These are phyloP conservation scores for Cercospora brassicicola DNA, from an alignment of 2,329 filamentous ascomycete species.

Conservation along the genomic window DNA sequence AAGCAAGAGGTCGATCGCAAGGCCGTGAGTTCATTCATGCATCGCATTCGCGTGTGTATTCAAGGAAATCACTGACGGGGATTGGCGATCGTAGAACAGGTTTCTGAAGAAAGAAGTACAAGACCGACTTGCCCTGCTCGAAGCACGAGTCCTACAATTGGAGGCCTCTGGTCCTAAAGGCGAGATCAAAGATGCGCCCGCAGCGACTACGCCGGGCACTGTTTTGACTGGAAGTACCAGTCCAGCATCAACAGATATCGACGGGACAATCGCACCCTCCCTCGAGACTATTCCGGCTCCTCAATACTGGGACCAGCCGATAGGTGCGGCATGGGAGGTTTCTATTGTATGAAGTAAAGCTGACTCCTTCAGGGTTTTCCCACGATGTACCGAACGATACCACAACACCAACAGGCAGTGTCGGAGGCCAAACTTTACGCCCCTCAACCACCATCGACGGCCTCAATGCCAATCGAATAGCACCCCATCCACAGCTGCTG, in stretches of 20 bases:
- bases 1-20: constrained; percentile 30
- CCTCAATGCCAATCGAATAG: not conserved
- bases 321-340: constrained; percentile 3
- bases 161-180: constrained; percentile 8
- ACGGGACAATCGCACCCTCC: not conserved
- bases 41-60: not conserved
- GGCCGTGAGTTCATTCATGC: constrained; percentile 7
- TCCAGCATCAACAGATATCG: constrained; percentile 11
- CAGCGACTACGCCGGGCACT: not conserved
- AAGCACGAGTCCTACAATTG: constrained; percentile 25
- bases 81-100: constrained; percentile 13
- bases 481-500: constrained; percentile 18
- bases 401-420: not conserved
- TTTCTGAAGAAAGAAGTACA: constrained; percentile 32
- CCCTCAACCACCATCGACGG: not conserved
- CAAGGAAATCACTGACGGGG: not conserved
- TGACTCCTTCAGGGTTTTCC: not conserved
- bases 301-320: constrained; percentile 7
- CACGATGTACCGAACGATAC: not conserved
- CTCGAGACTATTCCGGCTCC: not conserved
- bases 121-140: constrained; percentile 25
- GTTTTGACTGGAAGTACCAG: constrained; percentile 5
- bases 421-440: not conserved
- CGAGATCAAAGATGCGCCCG: not conserved
- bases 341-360: not conserved